Evolutionary conservation across 495 filamentous ascomycete species (phyloP).

Genomic region (Rhizodiscina lignyota): DNA sequence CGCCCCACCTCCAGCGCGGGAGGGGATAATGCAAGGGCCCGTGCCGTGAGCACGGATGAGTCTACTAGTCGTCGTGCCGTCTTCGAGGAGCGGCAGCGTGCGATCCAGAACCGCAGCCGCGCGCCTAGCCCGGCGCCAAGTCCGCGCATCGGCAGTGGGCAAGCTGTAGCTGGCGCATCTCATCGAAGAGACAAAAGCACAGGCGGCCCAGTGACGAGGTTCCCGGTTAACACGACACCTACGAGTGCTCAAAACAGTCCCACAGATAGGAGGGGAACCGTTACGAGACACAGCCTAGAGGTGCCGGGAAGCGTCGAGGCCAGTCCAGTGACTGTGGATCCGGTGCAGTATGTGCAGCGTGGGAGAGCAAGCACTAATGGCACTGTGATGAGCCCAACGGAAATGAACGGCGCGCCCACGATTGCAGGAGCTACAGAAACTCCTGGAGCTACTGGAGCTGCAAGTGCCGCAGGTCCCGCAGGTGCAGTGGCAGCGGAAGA

Average conservation of each 20-base stretch:
- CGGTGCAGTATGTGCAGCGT: too few species aligned
- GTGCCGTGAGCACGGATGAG: slow-evolving; percentile 90
- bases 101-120: slow-evolving; percentile 47
- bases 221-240: slow-evolving; percentile 45
- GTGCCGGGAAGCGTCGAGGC: slow-evolving; percentile 21
- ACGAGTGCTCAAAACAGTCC: slow-evolving; percentile 33
- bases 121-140: slow-evolving; percentile 55
- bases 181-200: slow-evolving; percentile 58
- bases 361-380: too few species aligned
- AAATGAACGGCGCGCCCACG: too few species aligned
- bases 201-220: slow-evolving; percentile 63
- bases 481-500: background rate
- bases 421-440: too few species aligned
- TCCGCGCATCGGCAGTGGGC: slow-evolving; percentile 28
- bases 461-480: too few species aligned
- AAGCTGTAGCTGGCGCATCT: too few species aligned
- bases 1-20: slow-evolving; percentile 10
- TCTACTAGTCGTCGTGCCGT: slow-evolving; percentile 84
- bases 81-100: slow-evolving; percentile 80
- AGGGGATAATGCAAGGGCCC: slow-evolving; percentile 33
- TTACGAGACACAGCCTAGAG: slow-evolving; percentile 43
- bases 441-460: too few species aligned
- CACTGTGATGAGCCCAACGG: too few species aligned
- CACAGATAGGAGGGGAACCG: slow-evolving; percentile 29
- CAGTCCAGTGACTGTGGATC: slow-evolving; percentile 10